A percentile compares a stretch with the other conserved stretches of the same genome.
Evolutionary conservation across 352 stramenopile genomes (phyloP).

Genomic region (Phytophthora sp.): DNA sequence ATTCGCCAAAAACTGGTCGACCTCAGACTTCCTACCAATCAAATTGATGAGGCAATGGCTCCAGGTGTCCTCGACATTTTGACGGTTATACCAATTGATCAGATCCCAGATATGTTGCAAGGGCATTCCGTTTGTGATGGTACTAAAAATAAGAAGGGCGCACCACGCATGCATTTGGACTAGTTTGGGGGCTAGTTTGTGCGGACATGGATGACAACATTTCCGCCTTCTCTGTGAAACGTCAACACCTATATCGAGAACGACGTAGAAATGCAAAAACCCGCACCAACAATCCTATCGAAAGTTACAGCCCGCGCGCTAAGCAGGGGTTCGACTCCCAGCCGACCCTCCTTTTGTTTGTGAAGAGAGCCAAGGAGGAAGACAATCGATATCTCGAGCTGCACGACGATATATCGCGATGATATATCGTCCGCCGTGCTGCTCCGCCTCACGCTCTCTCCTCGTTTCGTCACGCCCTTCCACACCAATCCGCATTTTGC

Average conservation of each 20-base stretch:
- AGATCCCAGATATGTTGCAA: constrained; percentile 10
- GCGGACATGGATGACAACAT: constrained; percentile 5
- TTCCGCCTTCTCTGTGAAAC: not conserved
- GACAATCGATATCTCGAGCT: not conserved
- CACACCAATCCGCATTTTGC: no score
- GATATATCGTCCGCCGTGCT: not conserved
- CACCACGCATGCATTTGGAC: not conserved
- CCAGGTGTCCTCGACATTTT: constrained; percentile 3
- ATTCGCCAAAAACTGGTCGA: constrained; percentile 6
- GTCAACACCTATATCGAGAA: not conserved
- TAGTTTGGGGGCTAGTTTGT: not conserved
- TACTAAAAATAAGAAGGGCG: not conserved
- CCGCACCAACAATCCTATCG: constrained; percentile 10
- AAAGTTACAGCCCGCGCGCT: constrained; percentile 1
- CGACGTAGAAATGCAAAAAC: not conserved
- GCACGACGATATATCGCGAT: not conserved
- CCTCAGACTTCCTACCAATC: not conserved
- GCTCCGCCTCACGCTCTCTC: not conserved
- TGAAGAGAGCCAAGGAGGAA: constrained; percentile 1
- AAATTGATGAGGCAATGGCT: constrained; percentile 1
- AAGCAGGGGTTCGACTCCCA: not conserved
- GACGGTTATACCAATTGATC: constrained; percentile 2
- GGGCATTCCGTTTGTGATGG: constrained; percentile 6
- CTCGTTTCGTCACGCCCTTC: no score
- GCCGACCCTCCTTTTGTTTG: not conserved